A percentile compares a stretch with the other conserved stretches of the same genome.
phyloP scores from a whole-genome alignment of 140 eudicot genomes.

The Bidens hawaiensis region DNA sequence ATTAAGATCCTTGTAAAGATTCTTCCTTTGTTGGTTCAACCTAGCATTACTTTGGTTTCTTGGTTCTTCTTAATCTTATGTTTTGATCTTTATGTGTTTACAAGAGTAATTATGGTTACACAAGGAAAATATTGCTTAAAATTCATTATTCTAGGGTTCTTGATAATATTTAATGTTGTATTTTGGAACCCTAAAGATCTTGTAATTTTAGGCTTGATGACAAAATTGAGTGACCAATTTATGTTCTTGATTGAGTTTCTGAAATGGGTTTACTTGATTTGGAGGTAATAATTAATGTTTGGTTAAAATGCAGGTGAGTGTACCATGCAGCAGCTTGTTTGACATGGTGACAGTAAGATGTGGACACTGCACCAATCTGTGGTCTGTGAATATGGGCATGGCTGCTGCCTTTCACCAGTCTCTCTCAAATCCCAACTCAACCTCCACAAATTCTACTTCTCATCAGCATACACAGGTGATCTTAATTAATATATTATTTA shows the following conservation, averaged over 20 bases:
- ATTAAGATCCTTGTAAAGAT: conserved; percentile 9
- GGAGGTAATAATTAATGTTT: conserved; percentile 23
- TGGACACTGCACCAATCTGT: conserved; percentile 89
- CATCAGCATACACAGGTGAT: conserved; percentile 28
- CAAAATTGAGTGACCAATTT: conserved; percentile 13
- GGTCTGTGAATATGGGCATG: conserved; percentile 86
- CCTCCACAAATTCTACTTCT: conserved; percentile 30
- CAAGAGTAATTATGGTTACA: too few relatives aligned
- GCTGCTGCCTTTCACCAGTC: conserved; percentile 64
- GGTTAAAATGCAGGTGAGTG: conserved; percentile 72
- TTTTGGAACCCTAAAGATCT: conserved; percentile 22
- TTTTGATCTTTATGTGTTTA: background rate
- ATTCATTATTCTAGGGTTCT: conserved; percentile 24
- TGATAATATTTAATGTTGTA: conserved; percentile 10
- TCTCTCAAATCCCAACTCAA: conserved; percentile 28
- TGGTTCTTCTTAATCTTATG: background rate
- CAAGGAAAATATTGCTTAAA: background rate
- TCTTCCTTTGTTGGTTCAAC: conserved; percentile 5
- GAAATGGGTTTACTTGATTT: conserved; percentile 28
- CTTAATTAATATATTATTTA: too few relatives aligned
- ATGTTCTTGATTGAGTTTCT: conserved; percentile 16
- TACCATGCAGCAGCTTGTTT: conserved; percentile 80
- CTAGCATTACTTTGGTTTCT: background rate
- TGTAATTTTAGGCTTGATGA: conserved; percentile 21
- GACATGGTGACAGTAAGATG: conserved; percentile 94